phyloP scores from a whole-genome alignment of 225 moss, liverwort and hornwort genomes.

The Lunularia cruciata region DNA sequence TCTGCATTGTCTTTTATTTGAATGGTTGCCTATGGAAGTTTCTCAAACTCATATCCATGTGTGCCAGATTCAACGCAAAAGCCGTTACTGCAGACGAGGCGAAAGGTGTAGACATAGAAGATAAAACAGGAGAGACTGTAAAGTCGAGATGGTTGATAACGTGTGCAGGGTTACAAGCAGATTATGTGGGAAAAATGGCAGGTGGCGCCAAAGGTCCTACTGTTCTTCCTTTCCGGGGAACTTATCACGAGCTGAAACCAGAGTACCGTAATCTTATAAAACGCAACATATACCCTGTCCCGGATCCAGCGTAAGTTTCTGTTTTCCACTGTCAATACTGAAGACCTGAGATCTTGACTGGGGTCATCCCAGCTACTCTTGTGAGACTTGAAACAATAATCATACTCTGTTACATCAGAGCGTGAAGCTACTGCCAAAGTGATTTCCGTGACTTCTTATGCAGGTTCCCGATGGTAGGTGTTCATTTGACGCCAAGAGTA shows the following conservation, averaged over 20 bases:
- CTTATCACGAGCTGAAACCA: slow-evolving; percentile 76
- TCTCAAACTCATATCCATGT: no score
- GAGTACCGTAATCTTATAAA: slow-evolving; percentile 64
- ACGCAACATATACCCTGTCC: slow-evolving; percentile 88
- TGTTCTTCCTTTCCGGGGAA: slow-evolving; percentile 72
- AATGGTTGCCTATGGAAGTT: no score
- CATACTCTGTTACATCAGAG: no score
- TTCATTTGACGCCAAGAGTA: slow-evolving; percentile 75
- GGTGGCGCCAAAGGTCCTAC: slow-evolving; percentile 71
- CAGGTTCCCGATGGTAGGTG: slow-evolving; percentile 92
- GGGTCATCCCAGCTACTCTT: no score
- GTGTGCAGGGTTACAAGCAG: slow-evolving; percentile 70
- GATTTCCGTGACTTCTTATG: background rate
- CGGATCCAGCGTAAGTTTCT: slow-evolving; percentile 68
- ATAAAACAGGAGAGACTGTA: slow-evolving; percentile 57
- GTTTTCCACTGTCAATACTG: no score
- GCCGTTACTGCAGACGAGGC: slow-evolving; percentile 54
- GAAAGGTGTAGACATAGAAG: slow-evolving; percentile 61
- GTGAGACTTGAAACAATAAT: no score
- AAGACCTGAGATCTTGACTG: no score
- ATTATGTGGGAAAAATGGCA: slow-evolving; percentile 75
- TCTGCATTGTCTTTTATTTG: no score
- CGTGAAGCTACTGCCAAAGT: background rate
- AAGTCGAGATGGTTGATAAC: slow-evolving; percentile 82
- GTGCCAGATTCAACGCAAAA: slow-evolving; percentile 61